Evolutionary conservation across 345 rosid genomes (phyloP), one percentile per base, ranked within the genome.

Genomic region (Gossypium thurberi): DNA sequence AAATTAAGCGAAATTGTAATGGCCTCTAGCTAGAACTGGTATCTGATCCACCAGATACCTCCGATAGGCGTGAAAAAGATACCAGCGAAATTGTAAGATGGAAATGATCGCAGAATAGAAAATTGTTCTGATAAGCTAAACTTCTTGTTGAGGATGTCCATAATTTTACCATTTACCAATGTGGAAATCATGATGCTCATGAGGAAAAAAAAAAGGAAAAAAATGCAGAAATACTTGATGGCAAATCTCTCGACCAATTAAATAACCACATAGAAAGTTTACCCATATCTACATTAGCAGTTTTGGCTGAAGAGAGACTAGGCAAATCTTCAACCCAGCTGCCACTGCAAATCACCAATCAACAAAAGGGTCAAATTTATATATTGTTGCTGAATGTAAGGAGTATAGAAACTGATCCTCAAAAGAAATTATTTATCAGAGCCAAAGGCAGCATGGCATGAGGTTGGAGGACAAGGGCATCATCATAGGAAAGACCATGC

Each of bases 301-400:
- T 50, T 65, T 55, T 33, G 64, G 76, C 58, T 73, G 66, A 44
- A 73, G 64, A 42, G 43, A 69, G 33, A 60, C 56, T n/a, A 46
- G 53, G 47, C 57, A 52, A 53, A 62, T n/a, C 69, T 8, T 84
- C 79, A 82, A 58, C 80, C 76, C 86, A 87, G 78, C 59, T 87
- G 90, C 93, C 93, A 88, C 93, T 88, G 93, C 83, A 83, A 65
- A 81, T 10, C 62, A 82, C 61, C 77, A 74, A 73, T 50, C 61
- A 75, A 64, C 0, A 74, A 47, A 65, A 43, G 50, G 20, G 69
- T 71, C 63, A 81, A 44, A 46, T 48, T 48, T 70, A 62, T 10
- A 71, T 26, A 23, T 44, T 57, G 58, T 10, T 72, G 18, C 51
- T 15, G 4, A 69, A 20, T 73, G 65, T 21, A 48, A 43, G 20